Evolutionary conservation across 176 grass and related monocot species (phyloP).

Genomic region (bread wheat (Triticum aestivum)): IWGSC_CS_RefSeq_v2.1 NC_057803.1:548895750-548896249

Average conservation of each 20-base stretch:
- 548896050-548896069: no score
- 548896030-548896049: background rate
- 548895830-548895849: slow-evolving; percentile 48
- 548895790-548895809: slow-evolving; percentile 55
- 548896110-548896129: no score
- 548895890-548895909: slow-evolving; percentile 24
- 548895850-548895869: background rate
- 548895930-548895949: background rate
- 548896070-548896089: no score
- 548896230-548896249: no score
- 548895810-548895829: slow-evolving; percentile 50
- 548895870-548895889: slow-evolving; percentile 45
- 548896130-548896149: no score
- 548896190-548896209: no score
- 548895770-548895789: slow-evolving; percentile 50
- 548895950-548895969: background rate
- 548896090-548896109: no score
- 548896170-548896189: no score
- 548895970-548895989: background rate
- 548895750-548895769: slow-evolving; percentile 40
- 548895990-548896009: background rate
- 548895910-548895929: slow-evolving; percentile 33
- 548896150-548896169: no score
- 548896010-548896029: background rate
- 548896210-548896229: no score